These are phyloP conservation scores for Penicillium paxilli DNA, from an alignment of 495 filamentous ascomycete species.

Conservation along the genomic window DNA sequence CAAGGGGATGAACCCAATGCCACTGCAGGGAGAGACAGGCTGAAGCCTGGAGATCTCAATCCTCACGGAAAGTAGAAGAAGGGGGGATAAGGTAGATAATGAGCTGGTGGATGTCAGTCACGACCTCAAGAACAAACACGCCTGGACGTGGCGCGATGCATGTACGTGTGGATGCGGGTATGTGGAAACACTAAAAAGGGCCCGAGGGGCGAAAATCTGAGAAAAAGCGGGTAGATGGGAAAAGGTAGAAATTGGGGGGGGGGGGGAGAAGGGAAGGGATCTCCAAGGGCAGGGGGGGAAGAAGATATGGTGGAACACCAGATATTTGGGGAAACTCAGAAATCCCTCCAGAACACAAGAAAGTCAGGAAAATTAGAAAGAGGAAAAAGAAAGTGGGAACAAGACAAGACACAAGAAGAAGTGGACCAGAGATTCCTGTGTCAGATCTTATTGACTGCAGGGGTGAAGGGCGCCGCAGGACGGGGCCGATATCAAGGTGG, in stretches of 20 bases:
- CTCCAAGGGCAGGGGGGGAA: neutral
- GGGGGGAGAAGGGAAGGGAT: slow-evolving; percentile 3
- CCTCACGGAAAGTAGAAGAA: neutral
- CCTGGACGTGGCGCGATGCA: slow-evolving; percentile 24
- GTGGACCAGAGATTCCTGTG: slow-evolving; percentile 27
- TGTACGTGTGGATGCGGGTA: slow-evolving; percentile 23
- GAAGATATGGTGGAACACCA: neutral
- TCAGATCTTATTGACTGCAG: slow-evolving; percentile 32
- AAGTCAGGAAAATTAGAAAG: slow-evolving; percentile 11
- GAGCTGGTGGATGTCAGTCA: slow-evolving; percentile 13
- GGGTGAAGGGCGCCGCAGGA: slow-evolving; percentile 21
- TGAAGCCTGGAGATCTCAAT: neutral
- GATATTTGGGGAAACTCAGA: neutral
- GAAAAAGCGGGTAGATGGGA: slow-evolving; percentile 17
- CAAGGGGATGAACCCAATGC: slow-evolving; percentile 2
- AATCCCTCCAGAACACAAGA: neutral
- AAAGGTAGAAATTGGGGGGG: neutral
- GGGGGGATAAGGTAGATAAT: neutral
- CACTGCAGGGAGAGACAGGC: slow-evolving; percentile 4
- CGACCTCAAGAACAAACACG: slow-evolving; percentile 8
- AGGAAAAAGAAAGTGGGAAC: slow-evolving; percentile 19
- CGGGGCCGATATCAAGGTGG: slow-evolving; percentile 26
- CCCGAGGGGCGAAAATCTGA: slow-evolving; percentile 27
- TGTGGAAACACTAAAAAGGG: slow-evolving; percentile 16
- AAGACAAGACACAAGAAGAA: slow-evolving; percentile 21